Conservation (phyloP, 805 yeast genomes). For the Danielia oregonensis region DNA sequence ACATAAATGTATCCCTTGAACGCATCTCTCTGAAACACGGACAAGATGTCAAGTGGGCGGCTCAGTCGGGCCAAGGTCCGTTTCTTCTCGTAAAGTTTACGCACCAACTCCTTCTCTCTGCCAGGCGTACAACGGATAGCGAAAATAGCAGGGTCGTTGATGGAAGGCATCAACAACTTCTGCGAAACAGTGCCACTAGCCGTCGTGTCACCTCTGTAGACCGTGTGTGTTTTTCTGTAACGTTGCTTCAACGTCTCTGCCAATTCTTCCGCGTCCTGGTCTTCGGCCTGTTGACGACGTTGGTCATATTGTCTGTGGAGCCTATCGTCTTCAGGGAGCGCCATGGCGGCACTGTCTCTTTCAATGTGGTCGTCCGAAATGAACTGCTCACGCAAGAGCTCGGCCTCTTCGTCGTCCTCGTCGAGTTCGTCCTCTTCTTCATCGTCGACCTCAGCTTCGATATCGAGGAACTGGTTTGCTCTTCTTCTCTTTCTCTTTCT, state of each 20-base stretch:
- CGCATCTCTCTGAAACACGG: conserved; percentile 92
- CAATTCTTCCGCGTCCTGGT: conserved; percentile 89
- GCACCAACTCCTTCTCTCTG: conserved; percentile 85
- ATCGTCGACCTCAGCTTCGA: conserved; percentile 97
- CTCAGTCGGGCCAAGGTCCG: conserved; percentile 69
- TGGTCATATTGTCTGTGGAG: conserved; percentile 89
- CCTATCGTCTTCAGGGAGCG: conserved; percentile 50
- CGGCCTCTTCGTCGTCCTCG: conserved; percentile 88
- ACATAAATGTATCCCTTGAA: conserved; percentile 89
- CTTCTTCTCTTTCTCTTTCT: conserved; percentile 46
- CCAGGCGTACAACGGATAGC: conserved; percentile 94
- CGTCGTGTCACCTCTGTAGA: conserved; percentile 81
- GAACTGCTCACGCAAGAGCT: conserved; percentile 76
- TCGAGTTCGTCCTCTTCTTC: conserved; percentile 93
- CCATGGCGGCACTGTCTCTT: conserved; percentile 50
- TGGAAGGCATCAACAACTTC: conserved; percentile 88
- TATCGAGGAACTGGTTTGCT: conserved; percentile 89
- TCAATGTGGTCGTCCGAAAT: conserved; percentile 71
- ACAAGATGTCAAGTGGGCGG: conserved; percentile 76
- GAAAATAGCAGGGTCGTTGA: conserved; percentile 94
- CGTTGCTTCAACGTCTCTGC: conserved; percentile 91
- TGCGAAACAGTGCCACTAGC: conserved; percentile 71
- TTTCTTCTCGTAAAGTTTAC: conserved; percentile 80
- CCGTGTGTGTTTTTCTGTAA: conserved; percentile 82
- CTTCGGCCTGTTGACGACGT: conserved; percentile 79